These are phyloP conservation scores for Metarhizium brunneum DNA, from an alignment of 2,329 filamentous ascomycete genomes.

Conservation along the genomic window DNA sequence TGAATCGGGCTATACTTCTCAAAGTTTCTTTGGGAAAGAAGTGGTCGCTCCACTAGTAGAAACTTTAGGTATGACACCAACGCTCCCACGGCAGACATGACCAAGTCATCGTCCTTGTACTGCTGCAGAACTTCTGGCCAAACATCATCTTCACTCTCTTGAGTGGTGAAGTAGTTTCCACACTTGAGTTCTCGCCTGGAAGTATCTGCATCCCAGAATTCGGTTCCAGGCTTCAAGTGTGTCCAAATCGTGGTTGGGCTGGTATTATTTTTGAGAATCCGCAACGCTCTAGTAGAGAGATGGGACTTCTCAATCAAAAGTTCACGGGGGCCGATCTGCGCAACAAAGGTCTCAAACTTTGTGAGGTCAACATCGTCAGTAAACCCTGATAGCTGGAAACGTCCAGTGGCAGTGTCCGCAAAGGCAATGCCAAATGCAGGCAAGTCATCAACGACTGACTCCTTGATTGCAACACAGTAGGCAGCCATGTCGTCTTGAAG, in stretches of 20 bases:
- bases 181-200: constrained; percentile 73
- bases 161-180: constrained; percentile 65
- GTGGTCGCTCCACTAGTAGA: constrained; percentile 79
- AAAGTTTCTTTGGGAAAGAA: constrained; percentile 87
- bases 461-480: constrained; percentile 92
- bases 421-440: constrained; percentile 89
- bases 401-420: constrained; percentile 89
- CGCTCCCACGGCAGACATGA: constrained; percentile 88
- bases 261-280: constrained; percentile 95
- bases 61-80: constrained; percentile 77
- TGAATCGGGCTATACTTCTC: constrained; percentile 84
- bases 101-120: constrained; percentile 65
- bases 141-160: constrained; percentile 43
- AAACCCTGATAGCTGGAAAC: constrained; percentile 90
- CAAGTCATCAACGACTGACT: constrained; percentile 59
- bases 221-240: constrained; percentile 71
- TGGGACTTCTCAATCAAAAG: constrained; percentile 80
- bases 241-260: constrained; percentile 93
- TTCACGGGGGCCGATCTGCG: constrained; percentile 83
- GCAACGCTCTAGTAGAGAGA: constrained; percentile 78
- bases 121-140: constrained; percentile 73
- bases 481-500: constrained; percentile 96
- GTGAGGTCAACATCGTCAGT: constrained; percentile 88
- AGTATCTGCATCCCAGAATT: constrained; percentile 85
- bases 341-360: constrained; percentile 93